Base-by-base conservation (phyloP, 306 rosid species). In the Lathyrus aphaca region DNA sequence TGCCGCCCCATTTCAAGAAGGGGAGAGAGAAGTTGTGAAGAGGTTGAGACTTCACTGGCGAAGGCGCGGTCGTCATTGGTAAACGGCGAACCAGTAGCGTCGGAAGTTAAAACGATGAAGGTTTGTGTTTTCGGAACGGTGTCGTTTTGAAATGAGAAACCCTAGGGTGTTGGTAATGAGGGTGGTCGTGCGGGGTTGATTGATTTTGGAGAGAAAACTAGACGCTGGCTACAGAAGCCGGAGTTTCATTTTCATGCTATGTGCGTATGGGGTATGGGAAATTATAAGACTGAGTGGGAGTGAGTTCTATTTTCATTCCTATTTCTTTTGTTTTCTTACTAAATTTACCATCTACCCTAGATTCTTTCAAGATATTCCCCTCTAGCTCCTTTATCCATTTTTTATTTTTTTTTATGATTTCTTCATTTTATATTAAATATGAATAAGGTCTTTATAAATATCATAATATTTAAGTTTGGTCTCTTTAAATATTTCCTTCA, bases 21-120 rank as follows among this genome's bases (percentile, higher is more conserved):
- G 95, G 81, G 1, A 91, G 80, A 10, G 97, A 45, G 80, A 94
- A 94, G 84, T 94, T 94, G 86, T 94, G 97, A 46, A 94, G 85
- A 38, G 96, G 99, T 67, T 85, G 88, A 10, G 99, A 85, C 84
- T 94, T 91, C 40, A 70, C 89, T 12, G 97, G 66, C 12, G 79
- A 67, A 18, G 79, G 99, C 8, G 88, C 88, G 6, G 97, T 87
- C 17, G 97, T 88, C 99, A 94, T 94, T 82, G 18, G 3, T 29
- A 8, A 42, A 45, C 8, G 17, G 9, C 3, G 27, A 13, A 38
- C 14, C 21, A 39, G 50, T 64, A 5, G 40, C 42, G 37, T 25
- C 5, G 17, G 67, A 18, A 37, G 29, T 9, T 38, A 5, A 5
- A 37, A 60, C 46, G 66, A 38, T 10, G 64, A 38, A 38, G 50